Evolutionary conservation across 2,329 filamentous ascomycete genomes (phyloP), one percentile per base, ranked within the genome.

Genomic region (Aspergillus calidoustus): DNA sequence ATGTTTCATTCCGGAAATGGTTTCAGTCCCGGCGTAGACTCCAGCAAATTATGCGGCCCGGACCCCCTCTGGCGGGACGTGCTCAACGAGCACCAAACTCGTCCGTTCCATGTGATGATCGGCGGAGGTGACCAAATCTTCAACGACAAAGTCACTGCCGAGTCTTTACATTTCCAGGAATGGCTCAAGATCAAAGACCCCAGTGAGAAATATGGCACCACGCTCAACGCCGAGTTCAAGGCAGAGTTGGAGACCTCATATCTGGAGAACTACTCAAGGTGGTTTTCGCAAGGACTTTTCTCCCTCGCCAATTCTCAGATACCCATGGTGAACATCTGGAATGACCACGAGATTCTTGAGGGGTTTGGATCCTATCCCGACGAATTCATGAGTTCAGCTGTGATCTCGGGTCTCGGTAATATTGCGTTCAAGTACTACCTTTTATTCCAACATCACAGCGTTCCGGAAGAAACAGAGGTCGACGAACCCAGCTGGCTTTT

Each of bases 1-100:
- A 97, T 98, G 93, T 99, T 97, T 80, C 87, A 98, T 80, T 97
- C 91, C 74, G 97, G 95, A 81, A 99, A 99, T 75, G 95, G 96
- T 2, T 99, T 99, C 81, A 94, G 92, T 69, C 76, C 90, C 55
- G 90, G 86, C 60, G 91, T 91, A 25, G 89, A 96, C 64, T 81
- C 92, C 0, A 85, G 96, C 72, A 84, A 89, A 50, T 90, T 97
- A 74, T 95, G 90, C 72, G 95, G 95, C 0, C 95, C 96, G 0
- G 95, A 99, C 77, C 95, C 95, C 1, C 84, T 99, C 78, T 99
- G 96, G 95, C 89, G 94, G 59, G 95, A 99, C 74, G 92, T 98
- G 6, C 82, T 98, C 64, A 97, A 97, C 75, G 91, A 83, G 23
- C 95, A 99, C 73, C 93, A 97, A 76, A 91, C 89, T 47, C 87